Conservation (phyloP, 2,329 filamentous ascomycete genomes). For the Cercospora sp. region DNA sequence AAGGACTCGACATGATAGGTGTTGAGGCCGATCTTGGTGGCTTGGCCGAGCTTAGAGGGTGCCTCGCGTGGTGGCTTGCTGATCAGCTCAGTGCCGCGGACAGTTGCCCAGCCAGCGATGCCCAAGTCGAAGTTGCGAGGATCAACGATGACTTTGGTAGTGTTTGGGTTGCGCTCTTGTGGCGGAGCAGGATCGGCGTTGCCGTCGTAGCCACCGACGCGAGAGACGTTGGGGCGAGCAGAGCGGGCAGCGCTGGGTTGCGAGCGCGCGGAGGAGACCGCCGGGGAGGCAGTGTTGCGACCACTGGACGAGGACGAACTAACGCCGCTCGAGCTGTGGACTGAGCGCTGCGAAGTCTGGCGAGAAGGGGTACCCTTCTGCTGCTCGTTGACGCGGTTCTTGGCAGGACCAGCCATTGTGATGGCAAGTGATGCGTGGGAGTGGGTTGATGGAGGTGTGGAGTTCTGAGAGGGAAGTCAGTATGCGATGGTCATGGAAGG, state of each 20-base stretch:
- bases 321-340: constrained; percentile 12
- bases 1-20: constrained; percentile 68
- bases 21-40: constrained; percentile 60
- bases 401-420: constrained; percentile 23
- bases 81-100: constrained; percentile 29
- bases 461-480: background rate
- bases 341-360: background rate
- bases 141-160: constrained; percentile 22
- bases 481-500: background rate
- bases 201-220: constrained; percentile 24
- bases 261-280: constrained; percentile 3
- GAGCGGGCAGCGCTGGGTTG: background rate
- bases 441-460: background rate
- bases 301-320: constrained; percentile 17
- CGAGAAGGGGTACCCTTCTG: background rate
- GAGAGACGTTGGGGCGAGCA: constrained; percentile 12
- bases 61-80: constrained; percentile 35
- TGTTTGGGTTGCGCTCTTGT: constrained; percentile 20
- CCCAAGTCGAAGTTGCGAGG: constrained; percentile 30
- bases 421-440: background rate
- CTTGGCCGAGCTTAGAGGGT: constrained; percentile 44
- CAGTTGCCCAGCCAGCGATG: constrained; percentile 33
- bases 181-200: constrained; percentile 21
- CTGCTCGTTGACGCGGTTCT: constrained; percentile 21
- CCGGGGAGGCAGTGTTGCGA: constrained; percentile 9